These are phyloP conservation scores for Backusella tarrabulga DNA, from an alignment of 192 early-diverging fungal species.

Conservation along the genomic window DNA sequence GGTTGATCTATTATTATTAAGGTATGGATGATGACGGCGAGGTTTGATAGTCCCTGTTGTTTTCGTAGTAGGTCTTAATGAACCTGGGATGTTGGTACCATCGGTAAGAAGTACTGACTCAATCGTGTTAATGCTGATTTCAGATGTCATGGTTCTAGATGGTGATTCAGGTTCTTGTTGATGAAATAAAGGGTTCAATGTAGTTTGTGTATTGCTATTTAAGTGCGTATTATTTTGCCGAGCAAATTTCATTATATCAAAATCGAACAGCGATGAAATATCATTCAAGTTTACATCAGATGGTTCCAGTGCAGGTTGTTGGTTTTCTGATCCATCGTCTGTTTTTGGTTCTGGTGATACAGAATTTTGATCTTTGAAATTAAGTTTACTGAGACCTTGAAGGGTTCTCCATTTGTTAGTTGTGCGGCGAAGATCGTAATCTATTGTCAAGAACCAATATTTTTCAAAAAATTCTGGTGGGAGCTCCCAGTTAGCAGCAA, in stretches of 20 bases:
- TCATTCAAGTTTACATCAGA: not conserved
- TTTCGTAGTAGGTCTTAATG: not conserved
- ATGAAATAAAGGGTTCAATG: not conserved
- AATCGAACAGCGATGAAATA: not conserved
- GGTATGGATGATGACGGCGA: not conserved
- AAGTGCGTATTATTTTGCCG: not conserved
- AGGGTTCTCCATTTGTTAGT: not conserved
- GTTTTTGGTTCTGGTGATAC: not conserved
- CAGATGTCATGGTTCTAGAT: not conserved
- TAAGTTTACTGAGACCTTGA: not conserved
- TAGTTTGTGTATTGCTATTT: not conserved
- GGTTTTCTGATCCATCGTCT: not conserved
- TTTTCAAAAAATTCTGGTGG: constrained; percentile 32
- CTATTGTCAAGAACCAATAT: constrained; percentile 29
- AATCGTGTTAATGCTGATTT: not conserved
- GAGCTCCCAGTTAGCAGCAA: constrained; percentile 34
- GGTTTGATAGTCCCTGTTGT: not conserved
- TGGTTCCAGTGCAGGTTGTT: not conserved
- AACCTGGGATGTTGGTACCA: not conserved
- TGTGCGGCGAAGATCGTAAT: constrained; percentile 19
- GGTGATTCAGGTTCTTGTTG: not conserved
- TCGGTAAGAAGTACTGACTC: not conserved
- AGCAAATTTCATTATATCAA: not conserved
- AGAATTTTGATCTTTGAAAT: not conserved
- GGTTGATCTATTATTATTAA: not conserved